Conservation (phyloP, 371 early-diverging fungal species). For the Apophysomyces trapeziformis region DNA sequence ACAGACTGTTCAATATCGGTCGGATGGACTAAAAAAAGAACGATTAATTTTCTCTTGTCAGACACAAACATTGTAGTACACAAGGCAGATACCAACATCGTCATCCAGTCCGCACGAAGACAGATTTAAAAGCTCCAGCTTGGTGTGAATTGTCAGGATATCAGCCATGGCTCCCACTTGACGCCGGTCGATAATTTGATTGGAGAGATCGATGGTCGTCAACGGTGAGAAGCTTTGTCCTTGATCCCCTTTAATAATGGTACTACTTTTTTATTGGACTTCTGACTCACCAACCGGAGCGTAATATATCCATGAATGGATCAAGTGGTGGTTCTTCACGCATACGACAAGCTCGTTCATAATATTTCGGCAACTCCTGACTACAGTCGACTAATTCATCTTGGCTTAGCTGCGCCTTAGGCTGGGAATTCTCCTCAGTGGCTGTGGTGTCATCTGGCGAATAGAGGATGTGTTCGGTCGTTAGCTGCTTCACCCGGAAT, state of each 20-base stretch:
- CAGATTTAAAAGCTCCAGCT: slow-evolving; percentile 31
- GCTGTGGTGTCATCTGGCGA: slow-evolving; percentile 3
- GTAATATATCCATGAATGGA: slow-evolving; percentile 32
- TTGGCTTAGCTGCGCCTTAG: background rate
- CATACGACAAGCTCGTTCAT: slow-evolving; percentile 48
- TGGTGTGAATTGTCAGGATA: slow-evolving; percentile 37
- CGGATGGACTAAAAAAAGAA: slow-evolving; percentile 36
- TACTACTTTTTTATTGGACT: background rate
- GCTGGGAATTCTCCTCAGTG: background rate
- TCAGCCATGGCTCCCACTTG: slow-evolving; percentile 64
- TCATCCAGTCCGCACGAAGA: slow-evolving; percentile 42
- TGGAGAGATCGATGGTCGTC: slow-evolving; percentile 53
- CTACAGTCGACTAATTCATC: slow-evolving; percentile 3
- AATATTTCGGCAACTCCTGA: slow-evolving; percentile 32
- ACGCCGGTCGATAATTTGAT: slow-evolving; percentile 40
- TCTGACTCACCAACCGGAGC: slow-evolving; percentile 29
- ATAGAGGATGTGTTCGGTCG: slow-evolving; percentile 33
- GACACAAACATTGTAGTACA: background rate
- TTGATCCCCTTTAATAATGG: slow-evolving; percentile 4
- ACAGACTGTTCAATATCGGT: slow-evolving; percentile 41
- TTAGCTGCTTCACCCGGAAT: slow-evolving; percentile 41
- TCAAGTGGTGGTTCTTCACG: slow-evolving; percentile 40
- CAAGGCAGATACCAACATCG: slow-evolving; percentile 26
- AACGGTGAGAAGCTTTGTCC: slow-evolving; percentile 26
- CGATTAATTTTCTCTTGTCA: slow-evolving; percentile 8